Evolutionary conservation across 306 rosid species (phyloP), one percentile per base, ranked within the genome.

Genomic region (Dicorynia guianensis): DNA sequence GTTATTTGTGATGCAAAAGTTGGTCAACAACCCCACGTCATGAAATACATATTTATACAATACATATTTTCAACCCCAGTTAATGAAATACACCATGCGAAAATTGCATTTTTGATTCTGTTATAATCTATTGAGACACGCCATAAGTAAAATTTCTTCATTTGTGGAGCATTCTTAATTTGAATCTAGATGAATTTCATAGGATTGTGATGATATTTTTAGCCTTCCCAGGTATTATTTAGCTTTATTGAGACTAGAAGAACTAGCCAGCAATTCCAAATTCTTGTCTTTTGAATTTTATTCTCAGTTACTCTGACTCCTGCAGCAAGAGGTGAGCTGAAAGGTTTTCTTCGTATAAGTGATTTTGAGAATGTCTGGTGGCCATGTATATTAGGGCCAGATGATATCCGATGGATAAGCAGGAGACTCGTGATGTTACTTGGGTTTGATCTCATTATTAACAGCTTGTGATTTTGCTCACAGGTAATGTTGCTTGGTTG

Each of bases 381-480:
- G 99, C 3, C 99, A 92, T 56, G 76, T 87, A 73, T 92, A 96
- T 83, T 96, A 62, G 99, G 98, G 71, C 99, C 99, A 3, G 74
- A 92, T 82, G 97, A 91, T 54, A 96, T 96, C 72, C 99, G 77
- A 96, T 96, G 96, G 98, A 97, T 7, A 92, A 96, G 88, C 90
- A 97, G 73, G 99, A 96, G 85, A 92, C 98, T 74, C 84, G 97
- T 39, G 30, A 25, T 66, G 76, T 96, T 39, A 98, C 99, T 35
- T 93, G 97, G 46, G 99, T 96, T 83, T 79, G 92, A 83, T 90
- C 81, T 78, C 42, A 96, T 67, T 96, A 92, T 34, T 96, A 39
- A 96, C 92, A 98, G 99, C 98, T 14, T 98, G 98, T 25, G 97
- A 92, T 79, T 92, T 92, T 82, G 88, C 93, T 71, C 99, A 96